A percentile compares a stretch with the other conserved stretches of the same genome.
phyloP scores from a whole-genome alignment of 495 filamentous ascomycete species.

The Chaetomium tenue region DNA sequence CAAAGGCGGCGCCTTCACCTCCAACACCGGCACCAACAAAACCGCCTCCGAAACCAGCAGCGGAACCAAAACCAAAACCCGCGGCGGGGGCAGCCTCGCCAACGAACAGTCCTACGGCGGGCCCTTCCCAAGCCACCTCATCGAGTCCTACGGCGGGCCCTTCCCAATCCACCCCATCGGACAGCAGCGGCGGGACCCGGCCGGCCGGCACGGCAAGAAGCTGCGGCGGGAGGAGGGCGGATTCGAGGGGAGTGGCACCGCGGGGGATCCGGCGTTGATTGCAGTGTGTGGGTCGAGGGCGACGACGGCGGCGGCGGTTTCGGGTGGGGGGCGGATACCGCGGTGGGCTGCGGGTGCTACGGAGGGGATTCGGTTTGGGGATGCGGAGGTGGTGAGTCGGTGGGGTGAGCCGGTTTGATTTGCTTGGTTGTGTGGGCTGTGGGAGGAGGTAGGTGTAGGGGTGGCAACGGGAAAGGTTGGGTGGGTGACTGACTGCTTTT shows the following conservation, averaged over 20 bases:
- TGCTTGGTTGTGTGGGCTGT: too few species aligned
- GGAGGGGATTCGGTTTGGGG: too few species aligned
- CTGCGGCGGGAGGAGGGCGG: conserved; percentile 41
- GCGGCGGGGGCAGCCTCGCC: too few species aligned
- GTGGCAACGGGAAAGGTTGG: too few species aligned
- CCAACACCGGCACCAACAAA: conserved; percentile 18
- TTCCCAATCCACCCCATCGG: conserved; percentile 39
- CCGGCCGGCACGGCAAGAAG: conserved; percentile 44
- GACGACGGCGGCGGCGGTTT: too few species aligned
- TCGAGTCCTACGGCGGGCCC: conserved; percentile 21
- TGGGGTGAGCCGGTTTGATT: too few species aligned
- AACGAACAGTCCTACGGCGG: too few species aligned
- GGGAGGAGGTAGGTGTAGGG: too few species aligned
- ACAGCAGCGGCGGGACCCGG: conserved; percentile 23
- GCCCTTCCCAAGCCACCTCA: conserved; percentile 38
- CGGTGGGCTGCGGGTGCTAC: too few species aligned
- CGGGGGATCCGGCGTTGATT: conserved; percentile 37
- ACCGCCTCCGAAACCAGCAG: not conserved
- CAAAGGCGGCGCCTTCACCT: conserved; percentile 28
- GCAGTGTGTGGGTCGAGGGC: conserved; percentile 29
- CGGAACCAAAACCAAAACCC: not conserved
- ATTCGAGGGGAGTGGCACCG: conserved; percentile 37
- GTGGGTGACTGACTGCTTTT: too few species aligned
- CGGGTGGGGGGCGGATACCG: too few species aligned
- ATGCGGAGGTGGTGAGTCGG: too few species aligned